Conservation (phyloP, 2,329 filamentous ascomycete species). For the Botryosphaeria dothidea region DNA sequence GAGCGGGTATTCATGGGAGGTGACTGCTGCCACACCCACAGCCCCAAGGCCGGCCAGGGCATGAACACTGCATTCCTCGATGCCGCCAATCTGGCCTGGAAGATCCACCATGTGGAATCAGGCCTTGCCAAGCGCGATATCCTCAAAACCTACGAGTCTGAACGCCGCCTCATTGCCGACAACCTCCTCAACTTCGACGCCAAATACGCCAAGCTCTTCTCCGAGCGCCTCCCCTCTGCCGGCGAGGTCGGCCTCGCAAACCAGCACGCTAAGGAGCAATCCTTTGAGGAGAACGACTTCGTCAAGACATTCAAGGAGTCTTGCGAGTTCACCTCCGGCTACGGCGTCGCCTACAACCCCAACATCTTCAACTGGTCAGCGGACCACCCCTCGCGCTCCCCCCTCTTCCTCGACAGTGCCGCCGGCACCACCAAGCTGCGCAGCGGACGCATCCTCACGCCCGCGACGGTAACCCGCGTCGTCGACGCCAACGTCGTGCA, state of each 20-base stretch:
- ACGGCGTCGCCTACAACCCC: conserved; percentile 81
- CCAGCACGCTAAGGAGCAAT: conserved; percentile 25
- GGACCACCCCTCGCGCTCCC: conserved; percentile 69
- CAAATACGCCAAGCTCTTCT: conserved; percentile 88
- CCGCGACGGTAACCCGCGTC: conserved; percentile 80
- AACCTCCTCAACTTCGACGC: conserved; percentile 84
- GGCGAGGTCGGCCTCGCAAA: conserved; percentile 69
- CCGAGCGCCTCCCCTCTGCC: conserved; percentile 70
- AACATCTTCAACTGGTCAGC: conserved; percentile 82
- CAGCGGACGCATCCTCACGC: conserved; percentile 74
- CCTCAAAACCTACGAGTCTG: conserved; percentile 81
- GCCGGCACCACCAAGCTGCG: conserved; percentile 60
- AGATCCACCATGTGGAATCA: conserved; percentile 85
- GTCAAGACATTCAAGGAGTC: conserved; percentile 87
- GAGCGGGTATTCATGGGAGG: conserved; percentile 68
- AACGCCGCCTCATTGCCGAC: conserved; percentile 83
- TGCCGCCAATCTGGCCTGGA: conserved; percentile 91
- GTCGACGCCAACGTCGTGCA: conserved; percentile 88
- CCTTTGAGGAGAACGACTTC: conserved; percentile 70
- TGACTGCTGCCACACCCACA: conserved; percentile 65
- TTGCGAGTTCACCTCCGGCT: conserved; percentile 91
- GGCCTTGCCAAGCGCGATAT: conserved; percentile 76
- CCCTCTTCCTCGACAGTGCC: conserved; percentile 64
- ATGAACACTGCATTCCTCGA: conserved; percentile 63
- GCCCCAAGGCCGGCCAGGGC: conserved; percentile 65